Percentiles rank a stretch among this genome's conserved stretches.
phyloP scores from a whole-genome alignment of 352 stramenopile genomes.

The Aphanomyces invadans region DNA sequence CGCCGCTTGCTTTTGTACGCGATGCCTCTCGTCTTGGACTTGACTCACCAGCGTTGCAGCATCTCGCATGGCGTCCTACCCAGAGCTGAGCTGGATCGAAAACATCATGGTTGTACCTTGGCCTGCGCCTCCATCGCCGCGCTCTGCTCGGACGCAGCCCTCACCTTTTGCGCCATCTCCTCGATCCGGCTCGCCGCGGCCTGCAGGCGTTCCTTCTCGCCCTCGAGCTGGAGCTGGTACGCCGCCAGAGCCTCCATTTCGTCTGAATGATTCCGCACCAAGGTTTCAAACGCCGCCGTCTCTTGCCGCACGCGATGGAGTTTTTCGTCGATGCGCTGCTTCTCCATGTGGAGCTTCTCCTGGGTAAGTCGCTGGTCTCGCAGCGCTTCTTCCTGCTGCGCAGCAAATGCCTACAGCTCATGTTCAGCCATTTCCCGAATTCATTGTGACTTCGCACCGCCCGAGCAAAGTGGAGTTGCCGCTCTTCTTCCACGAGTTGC shows the following conservation, averaged over 20 bases:
- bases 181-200: slow-evolving; percentile 27
- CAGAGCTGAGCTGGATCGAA: background rate
- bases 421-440: background rate
- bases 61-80: background rate
- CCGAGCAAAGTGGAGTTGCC: slow-evolving; percentile 40
- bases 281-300: slow-evolving; percentile 34
- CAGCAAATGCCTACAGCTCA: slow-evolving; percentile 31
- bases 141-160: slow-evolving; percentile 19
- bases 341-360: slow-evolving; percentile 33
- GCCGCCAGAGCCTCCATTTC: slow-evolving; percentile 38
- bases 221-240: slow-evolving; percentile 29
- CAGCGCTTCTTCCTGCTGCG: slow-evolving; percentile 41
- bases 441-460: slow-evolving; percentile 21
- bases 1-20: slow-evolving; percentile 1
- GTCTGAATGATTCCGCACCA: slow-evolving; percentile 40
- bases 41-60: slow-evolving; percentile 9
- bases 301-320: slow-evolving; percentile 38
- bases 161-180: slow-evolving; percentile 25
- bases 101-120: background rate
- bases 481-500: slow-evolving; percentile 40
- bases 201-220: slow-evolving; percentile 29
- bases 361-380: slow-evolving; percentile 33
- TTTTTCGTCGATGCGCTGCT: slow-evolving; percentile 40
- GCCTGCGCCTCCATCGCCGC: slow-evolving; percentile 4
- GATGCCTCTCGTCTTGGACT: slow-evolving; percentile 16